phyloP scores from a whole-genome alignment of 176 grass and related monocot species.

The Cenchrus fungigraminus region DNA sequence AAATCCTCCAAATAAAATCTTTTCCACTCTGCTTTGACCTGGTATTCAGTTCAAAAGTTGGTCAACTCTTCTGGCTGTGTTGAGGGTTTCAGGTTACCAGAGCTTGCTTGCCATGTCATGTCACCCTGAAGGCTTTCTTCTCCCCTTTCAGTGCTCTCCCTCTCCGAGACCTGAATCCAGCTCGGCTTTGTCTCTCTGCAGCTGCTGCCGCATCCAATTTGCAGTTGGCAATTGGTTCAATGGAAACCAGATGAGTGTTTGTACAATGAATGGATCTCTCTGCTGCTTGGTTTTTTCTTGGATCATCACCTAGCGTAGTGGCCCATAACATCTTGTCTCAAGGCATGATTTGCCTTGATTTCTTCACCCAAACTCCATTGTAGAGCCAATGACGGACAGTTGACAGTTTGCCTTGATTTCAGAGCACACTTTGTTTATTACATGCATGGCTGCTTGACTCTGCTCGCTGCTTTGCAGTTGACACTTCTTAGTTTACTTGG shows the following conservation, averaged over 20 bases:
- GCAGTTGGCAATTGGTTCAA: constrained; percentile 8
- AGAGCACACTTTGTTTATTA: no score
- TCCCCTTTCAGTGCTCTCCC: neutral
- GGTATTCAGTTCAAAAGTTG: constrained; percentile 1
- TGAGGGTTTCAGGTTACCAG: neutral
- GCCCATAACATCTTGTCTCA: constrained; percentile 10
- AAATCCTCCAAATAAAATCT: neutral
- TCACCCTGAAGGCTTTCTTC: neutral
- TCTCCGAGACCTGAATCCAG: no score
- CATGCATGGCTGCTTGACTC: no score
- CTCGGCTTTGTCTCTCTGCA: neutral
- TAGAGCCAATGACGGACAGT: constrained; percentile 3
- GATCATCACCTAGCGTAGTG: neutral
- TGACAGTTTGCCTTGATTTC: no score
- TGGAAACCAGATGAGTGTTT: constrained; percentile 25
- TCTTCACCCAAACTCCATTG: constrained; percentile 35
- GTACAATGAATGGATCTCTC: neutral
- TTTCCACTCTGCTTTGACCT: neutral
- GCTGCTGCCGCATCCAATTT: constrained; percentile 44
- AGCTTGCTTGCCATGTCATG: neutral
- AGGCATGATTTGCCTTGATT: constrained; percentile 52
- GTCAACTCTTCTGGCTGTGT: constrained; percentile 11
- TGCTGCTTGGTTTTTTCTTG: neutral
- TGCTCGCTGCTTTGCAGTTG: neutral
- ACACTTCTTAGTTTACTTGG: constrained; percentile 4